These are phyloP conservation scores for Ustilago esculenta DNA, from an alignment of 1,284 basidiomycete species.

Conservation along the genomic window DNA sequence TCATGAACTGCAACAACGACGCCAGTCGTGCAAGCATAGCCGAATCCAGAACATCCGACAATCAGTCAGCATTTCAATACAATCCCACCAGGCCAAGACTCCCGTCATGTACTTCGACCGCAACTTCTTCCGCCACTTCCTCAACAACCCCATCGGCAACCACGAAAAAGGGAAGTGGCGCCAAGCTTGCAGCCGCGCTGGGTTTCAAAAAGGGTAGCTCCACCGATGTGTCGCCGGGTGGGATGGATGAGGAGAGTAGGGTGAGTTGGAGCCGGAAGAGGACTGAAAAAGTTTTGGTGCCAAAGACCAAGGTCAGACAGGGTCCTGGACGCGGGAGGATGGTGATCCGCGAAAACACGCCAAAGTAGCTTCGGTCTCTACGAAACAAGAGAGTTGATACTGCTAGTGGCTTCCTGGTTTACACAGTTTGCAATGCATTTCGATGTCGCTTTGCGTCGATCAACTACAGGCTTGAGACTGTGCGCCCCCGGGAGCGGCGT, in stretches of 20 bases:
- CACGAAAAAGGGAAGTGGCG: not conserved
- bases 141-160: not conserved
- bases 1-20: slow-evolving; percentile 1
- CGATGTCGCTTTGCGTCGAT: too few species aligned
- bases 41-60: not conserved
- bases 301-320: slow-evolving; percentile 33
- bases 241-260: not conserved
- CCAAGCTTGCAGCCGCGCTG: slow-evolving; percentile 3
- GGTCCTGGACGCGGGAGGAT: slow-evolving; percentile 41
- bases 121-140: not conserved
- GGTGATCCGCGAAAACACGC: slow-evolving; percentile 23
- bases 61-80: slow-evolving; percentile 5
- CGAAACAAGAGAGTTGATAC: too few species aligned
- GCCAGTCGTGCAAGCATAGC: not conserved
- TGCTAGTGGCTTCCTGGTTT: too few species aligned
- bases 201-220: slow-evolving; percentile 1
- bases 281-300: slow-evolving; percentile 26
- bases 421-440: too few species aligned
- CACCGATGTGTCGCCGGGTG: not conserved
- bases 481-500: too few species aligned
- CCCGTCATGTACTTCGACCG: not conserved
- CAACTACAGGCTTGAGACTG: too few species aligned
- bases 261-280: slow-evolving; percentile 41
- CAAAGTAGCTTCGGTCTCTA: too few species aligned
- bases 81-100: slow-evolving; percentile 1